Conservation (phyloP, 2,329 filamentous ascomycete genomes). For the Cyphellophora attinorum region DNA sequence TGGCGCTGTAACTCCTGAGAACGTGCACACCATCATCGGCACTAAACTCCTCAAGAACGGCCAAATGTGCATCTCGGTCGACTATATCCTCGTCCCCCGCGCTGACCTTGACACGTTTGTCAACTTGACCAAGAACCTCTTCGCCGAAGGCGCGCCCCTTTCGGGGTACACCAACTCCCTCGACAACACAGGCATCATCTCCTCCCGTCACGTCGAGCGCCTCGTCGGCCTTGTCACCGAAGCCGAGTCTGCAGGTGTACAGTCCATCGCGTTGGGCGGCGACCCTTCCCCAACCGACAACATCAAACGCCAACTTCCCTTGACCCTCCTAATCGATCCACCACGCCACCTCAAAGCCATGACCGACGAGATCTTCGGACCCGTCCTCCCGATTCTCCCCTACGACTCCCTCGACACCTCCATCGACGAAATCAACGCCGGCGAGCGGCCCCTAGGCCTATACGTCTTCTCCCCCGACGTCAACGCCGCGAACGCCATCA, state of each 20-base stretch:
- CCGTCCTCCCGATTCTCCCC: conserved; percentile 31
- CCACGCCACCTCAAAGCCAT: conserved; percentile 2
- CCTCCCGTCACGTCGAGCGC: conserved; percentile 32
- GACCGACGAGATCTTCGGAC: conserved; percentile 33
- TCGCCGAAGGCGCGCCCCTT: conserved; percentile 19
- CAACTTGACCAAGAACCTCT: conserved; percentile 23
- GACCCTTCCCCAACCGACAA: conserved; percentile 29
- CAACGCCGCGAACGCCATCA: conserved; percentile 24
- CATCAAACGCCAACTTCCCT: conserved; percentile 23
- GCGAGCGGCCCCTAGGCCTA: conserved; percentile 29
- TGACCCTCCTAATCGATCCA: conserved; percentile 29
- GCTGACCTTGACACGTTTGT: conserved; percentile 27
- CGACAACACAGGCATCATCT: conserved; percentile 26
- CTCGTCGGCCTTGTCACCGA: conserved; percentile 25
- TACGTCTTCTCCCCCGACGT: conserved; percentile 31
- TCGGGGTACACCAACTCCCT: conserved; percentile 20
- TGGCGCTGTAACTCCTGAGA: conserved; percentile 31
- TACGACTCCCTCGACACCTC: conserved; percentile 21
- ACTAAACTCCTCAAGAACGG: conserved; percentile 35
- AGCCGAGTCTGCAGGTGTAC: conserved; percentile 24
- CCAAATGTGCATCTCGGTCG: conserved; percentile 31
- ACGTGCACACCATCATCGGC: conserved; percentile 34
- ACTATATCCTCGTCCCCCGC: conserved; percentile 33
- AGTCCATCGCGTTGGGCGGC: conserved; percentile 24
- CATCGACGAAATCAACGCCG: conserved; percentile 18